These are phyloP conservation scores for Inonotus obliquus DNA, from an alignment of 1,284 basidiomycete genomes.

Conservation along the genomic window DNA sequence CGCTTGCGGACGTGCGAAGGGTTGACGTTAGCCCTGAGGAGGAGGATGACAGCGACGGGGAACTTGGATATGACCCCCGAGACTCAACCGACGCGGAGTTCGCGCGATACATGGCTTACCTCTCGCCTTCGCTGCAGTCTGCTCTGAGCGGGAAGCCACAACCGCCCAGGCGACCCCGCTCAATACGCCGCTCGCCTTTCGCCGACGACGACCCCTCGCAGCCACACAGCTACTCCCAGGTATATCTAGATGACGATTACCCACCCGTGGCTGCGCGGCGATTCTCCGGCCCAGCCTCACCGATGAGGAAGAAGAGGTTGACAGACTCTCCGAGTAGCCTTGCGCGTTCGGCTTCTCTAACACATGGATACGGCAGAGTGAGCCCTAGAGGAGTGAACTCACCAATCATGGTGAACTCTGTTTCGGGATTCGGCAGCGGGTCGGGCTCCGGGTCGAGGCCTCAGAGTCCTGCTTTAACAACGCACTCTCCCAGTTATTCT, in stretches of 20 bases:
- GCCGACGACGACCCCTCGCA: constrained; percentile 3
- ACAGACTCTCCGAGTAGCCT: neutral
- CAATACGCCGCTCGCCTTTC: neutral
- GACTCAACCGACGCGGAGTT: neutral
- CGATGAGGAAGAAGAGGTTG: neutral
- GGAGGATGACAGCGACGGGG: neutral
- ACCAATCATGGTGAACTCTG: neutral
- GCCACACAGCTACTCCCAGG: neutral
- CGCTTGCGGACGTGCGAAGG: neutral
- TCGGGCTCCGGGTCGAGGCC: neutral
- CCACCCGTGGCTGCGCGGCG: neutral
- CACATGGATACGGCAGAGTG: neutral
- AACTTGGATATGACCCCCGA: neutral
- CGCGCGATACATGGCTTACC: neutral
- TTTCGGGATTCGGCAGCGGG: neutral
- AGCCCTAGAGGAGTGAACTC: neutral
- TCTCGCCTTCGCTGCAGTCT: neutral
- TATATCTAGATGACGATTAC: neutral
- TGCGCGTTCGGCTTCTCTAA: neutral
- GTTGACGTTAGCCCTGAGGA: neutral
- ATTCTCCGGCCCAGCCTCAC: neutral
- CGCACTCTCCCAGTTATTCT: too few species aligned
- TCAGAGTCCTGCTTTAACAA: neutral
- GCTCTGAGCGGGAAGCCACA: neutral
- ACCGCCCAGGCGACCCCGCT: neutral